phyloP scores from a whole-genome alignment of 495 filamentous ascomycete genomes.

The Bombardia bombarda region DNA sequence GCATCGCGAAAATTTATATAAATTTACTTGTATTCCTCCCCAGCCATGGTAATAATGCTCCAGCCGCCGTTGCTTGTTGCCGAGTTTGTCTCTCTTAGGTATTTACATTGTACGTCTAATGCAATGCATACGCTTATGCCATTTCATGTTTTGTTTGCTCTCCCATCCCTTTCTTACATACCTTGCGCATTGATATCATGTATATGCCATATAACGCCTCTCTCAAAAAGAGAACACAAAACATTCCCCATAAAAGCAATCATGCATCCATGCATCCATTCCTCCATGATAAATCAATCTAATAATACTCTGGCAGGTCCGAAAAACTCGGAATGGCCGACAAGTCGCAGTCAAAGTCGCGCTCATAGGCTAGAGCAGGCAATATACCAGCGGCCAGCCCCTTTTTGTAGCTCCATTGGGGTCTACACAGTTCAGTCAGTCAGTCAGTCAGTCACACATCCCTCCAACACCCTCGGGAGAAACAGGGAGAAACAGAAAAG shows the following conservation, averaged over 20 bases:
- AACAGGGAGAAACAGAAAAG: not conserved
- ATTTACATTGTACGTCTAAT: no score
- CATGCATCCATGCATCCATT: not conserved
- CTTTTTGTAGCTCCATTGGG: slow-evolving; percentile 91
- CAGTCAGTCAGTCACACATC: not conserved
- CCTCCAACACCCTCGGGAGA: not conserved
- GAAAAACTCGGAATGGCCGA: slow-evolving; percentile 62
- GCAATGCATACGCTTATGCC: no score
- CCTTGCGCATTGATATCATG: no score
- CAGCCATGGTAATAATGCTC: no score
- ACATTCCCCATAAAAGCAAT: no score
- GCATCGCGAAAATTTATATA: no score
- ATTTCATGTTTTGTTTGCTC: no score
- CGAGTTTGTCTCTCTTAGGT: no score
- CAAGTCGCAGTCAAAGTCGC: slow-evolving; percentile 65
- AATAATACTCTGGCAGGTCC: slow-evolving; percentile 64
- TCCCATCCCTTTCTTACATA: no score
- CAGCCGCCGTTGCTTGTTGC: no score
- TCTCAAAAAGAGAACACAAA: not conserved
- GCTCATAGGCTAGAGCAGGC: slow-evolving; percentile 68
- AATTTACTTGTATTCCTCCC: no score
- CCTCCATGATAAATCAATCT: not conserved
- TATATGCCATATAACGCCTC: not conserved
- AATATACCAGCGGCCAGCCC: slow-evolving; percentile 78
- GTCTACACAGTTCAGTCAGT: slow-evolving; percentile 28